A percentile compares a stretch with the other conserved stretches of the same genome.
Conservation (phyloP, 23 red algal species). For the Cyanidioschyzon merolae region DNA sequence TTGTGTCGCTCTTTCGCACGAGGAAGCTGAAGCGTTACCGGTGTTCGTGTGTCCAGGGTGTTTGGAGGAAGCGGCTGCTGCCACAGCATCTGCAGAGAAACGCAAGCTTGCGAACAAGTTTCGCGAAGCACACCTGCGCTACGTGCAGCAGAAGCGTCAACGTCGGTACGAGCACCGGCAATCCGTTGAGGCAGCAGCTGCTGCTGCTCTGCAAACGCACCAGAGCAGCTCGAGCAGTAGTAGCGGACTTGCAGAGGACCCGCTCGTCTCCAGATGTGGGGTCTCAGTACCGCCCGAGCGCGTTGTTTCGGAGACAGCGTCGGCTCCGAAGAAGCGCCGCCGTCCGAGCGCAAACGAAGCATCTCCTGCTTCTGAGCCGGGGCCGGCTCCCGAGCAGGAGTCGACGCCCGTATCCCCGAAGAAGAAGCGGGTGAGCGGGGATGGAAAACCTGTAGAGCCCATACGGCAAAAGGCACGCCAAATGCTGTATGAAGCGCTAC, state of each 20-base stretch:
- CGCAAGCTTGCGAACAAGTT: background rate
- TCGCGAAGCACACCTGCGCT: background rate
- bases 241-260: background rate
- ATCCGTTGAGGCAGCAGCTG: background rate
- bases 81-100: background rate
- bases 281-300: no score
- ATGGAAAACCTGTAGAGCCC: background rate
- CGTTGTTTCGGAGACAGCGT: no score
- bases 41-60: conserved; percentile 4
- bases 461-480: background rate
- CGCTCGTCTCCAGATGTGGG: no score
- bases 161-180: background rate
- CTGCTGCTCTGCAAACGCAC: background rate
- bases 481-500: background rate
- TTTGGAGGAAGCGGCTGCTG: background rate
- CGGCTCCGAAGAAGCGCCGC: background rate
- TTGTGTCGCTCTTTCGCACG: background rate
- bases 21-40: background rate
- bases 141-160: background rate
- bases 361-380: background rate
- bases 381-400: background rate
- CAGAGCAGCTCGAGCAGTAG: background rate
- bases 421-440: background rate
- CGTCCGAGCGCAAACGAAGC: background rate
- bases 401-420: background rate